phyloP scores from a whole-genome alignment of 768 basidiomycete species.

The Boletellus ananas region DNA sequence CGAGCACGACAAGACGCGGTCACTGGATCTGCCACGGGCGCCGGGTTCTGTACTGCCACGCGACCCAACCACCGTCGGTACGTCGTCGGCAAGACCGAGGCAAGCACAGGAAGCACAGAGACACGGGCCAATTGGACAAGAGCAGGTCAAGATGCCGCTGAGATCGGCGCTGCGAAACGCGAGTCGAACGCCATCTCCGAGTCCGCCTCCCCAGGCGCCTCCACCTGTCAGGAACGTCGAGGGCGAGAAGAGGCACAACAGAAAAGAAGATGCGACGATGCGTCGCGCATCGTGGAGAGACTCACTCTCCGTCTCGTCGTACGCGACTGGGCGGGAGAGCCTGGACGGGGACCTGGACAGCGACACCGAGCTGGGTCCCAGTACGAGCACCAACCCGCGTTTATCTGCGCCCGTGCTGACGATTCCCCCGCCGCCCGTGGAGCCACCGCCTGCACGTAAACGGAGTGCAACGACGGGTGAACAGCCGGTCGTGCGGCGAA shows the following conservation, averaged over 20 bases:
- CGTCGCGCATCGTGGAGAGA: constrained; percentile 9
- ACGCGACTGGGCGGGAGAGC: constrained; percentile 61
- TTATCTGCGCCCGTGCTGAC: not conserved
- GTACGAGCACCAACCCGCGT: too few species aligned
- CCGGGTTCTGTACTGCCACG: constrained; percentile 9
- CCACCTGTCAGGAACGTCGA: too few species aligned
- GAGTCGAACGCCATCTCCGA: constrained; percentile 50
- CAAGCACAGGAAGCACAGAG: not conserved
- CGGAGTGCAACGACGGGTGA: not conserved
- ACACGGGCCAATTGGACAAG: not conserved
- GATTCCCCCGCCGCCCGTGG: constrained; percentile 14
- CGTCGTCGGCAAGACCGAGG: too few species aligned
- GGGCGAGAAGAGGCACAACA: too few species aligned
- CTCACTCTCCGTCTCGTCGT: constrained; percentile 47
- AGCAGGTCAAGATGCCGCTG: constrained; percentile 44
- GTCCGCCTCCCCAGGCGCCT: constrained; percentile 1
- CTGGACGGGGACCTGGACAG: constrained; percentile 30
- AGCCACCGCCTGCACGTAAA: constrained; percentile 1
- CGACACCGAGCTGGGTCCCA: too few species aligned
- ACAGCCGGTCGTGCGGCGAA: constrained; percentile 35
- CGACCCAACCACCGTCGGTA: too few species aligned
- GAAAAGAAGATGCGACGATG: not conserved
- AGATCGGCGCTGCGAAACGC: constrained; percentile 59
- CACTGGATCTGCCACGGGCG: constrained; percentile 25
- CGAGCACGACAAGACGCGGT: constrained; percentile 4